These are phyloP conservation scores for Trypanosomatidae sp. DNA, from an alignment of 208 protist genomes.

Conservation along the genomic window DNA sequence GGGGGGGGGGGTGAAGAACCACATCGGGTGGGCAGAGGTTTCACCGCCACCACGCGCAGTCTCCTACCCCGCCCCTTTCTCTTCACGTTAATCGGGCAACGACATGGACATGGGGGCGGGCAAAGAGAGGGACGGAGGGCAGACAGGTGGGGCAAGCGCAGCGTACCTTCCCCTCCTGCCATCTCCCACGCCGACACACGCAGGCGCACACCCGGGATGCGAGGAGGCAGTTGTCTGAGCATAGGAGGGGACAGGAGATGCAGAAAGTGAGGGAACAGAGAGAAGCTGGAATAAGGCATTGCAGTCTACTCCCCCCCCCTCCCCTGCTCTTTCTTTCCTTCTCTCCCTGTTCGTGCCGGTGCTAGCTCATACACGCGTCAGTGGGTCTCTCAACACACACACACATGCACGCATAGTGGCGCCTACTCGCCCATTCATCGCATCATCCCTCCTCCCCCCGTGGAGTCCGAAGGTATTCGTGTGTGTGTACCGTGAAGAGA, in stretches of 20 bases:
- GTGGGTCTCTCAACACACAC: not conserved
- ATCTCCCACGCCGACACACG: not conserved
- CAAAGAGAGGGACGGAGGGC: not conserved
- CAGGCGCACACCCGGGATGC: not conserved
- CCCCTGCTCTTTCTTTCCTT: constrained; percentile 8
- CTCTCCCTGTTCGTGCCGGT: constrained; percentile 4
- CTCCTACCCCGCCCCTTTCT: not conserved
- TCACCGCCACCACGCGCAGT: not conserved
- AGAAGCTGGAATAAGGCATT: not conserved
- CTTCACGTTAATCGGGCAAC: not conserved
- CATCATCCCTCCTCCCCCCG: too few relatives aligned
- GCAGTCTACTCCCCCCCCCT: not conserved
- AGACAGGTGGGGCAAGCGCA: not conserved
- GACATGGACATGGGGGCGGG: not conserved
- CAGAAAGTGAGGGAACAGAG: not conserved
- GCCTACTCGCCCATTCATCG: too few relatives aligned
- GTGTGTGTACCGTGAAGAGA: not conserved
- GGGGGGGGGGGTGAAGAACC: not conserved
- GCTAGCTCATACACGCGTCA: not conserved
- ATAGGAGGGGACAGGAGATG: too few relatives aligned
- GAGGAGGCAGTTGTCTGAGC: not conserved
- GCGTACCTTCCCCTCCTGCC: not conserved
- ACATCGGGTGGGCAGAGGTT: not conserved
- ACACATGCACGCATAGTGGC: not conserved
- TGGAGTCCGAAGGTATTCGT: not conserved